Conservation (phyloP, 805 yeast genomes). For the Starmerella khaoyaiensis region DNA sequence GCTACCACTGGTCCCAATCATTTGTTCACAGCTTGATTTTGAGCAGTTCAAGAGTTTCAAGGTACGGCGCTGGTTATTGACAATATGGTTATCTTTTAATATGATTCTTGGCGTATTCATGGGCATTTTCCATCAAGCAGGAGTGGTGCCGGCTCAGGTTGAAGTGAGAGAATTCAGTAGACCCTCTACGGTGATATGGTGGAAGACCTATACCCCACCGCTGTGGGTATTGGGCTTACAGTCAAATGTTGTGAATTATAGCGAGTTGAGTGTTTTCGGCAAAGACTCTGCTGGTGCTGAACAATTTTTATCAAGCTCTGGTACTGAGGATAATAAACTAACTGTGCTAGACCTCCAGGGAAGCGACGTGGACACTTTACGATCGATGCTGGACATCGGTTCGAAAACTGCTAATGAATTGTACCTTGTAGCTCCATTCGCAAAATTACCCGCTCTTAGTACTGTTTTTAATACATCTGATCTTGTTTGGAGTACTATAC, state of each 20-base stretch:
- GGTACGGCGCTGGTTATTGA: slow-evolving; percentile 18
- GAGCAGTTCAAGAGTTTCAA: slow-evolving; percentile 12
- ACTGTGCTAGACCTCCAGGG: slow-evolving; percentile 42
- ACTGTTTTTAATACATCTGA: neutral
- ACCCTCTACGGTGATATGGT: slow-evolving; percentile 47
- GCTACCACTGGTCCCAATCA: slow-evolving; percentile 62
- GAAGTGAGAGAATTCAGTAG: slow-evolving; percentile 21
- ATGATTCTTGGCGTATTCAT: slow-evolving; percentile 43
- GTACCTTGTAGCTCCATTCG: slow-evolving; percentile 31
- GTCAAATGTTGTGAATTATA: slow-evolving; percentile 19
- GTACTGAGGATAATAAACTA: slow-evolving; percentile 6
- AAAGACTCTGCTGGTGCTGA: neutral
- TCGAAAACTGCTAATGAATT: slow-evolving; percentile 3
- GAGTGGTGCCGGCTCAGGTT: slow-evolving; percentile 55
- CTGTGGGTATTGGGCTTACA: slow-evolving; percentile 53
- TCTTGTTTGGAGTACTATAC: slow-evolving; percentile 22
- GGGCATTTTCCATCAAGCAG: slow-evolving; percentile 86
- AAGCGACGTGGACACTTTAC: slow-evolving; percentile 25
- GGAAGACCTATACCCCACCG: slow-evolving; percentile 93
- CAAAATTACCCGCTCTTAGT: neutral
- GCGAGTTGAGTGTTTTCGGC: slow-evolving; percentile 17
- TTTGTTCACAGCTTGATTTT: slow-evolving; percentile 40
- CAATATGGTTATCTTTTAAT: slow-evolving; percentile 56
- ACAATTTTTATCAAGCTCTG: neutral
- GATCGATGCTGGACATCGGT: slow-evolving; percentile 16